Evolutionary conservation across 176 grass and related monocot genomes (phyloP).

Genomic region (Eleusine coracana): DNA sequence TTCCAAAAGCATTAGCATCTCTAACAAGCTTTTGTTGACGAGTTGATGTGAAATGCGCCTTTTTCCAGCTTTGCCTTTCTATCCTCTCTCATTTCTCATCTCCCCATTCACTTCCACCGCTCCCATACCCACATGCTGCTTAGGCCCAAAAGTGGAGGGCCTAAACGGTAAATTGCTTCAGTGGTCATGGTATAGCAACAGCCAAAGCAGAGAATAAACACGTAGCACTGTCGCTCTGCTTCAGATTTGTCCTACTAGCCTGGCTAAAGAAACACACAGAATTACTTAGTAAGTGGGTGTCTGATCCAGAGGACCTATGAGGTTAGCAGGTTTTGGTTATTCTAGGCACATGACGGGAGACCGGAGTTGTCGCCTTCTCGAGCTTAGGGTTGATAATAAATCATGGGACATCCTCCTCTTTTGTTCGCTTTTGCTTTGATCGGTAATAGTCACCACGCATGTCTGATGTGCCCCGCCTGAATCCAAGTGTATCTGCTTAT

Average conservation of each 20-base stretch:
- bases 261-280: slow-evolving; percentile 9
- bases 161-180: slow-evolving; percentile 35
- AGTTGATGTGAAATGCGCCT: slow-evolving; percentile 53
- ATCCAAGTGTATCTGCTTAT: slow-evolving; percentile 27
- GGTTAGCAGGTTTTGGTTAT: slow-evolving; percentile 47
- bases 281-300: slow-evolving; percentile 27
- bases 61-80: slow-evolving; percentile 59
- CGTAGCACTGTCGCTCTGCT: slow-evolving; percentile 7
- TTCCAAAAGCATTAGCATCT: slow-evolving; percentile 62
- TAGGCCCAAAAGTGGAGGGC: slow-evolving; percentile 41
- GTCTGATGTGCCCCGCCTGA: slow-evolving; percentile 36
- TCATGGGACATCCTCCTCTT: slow-evolving; percentile 27
- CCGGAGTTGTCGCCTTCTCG: slow-evolving; percentile 62
- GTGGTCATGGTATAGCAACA: background rate
- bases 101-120: slow-evolving; percentile 31
- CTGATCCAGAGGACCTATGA: slow-evolving; percentile 53
- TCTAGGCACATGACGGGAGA: slow-evolving; percentile 53
- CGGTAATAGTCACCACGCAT: slow-evolving; percentile 39
- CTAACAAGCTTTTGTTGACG: slow-evolving; percentile 75
- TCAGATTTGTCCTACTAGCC: slow-evolving; percentile 75
- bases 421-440: slow-evolving; percentile 40
- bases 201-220: slow-evolving; percentile 49
- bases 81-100: slow-evolving; percentile 51
- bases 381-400: slow-evolving; percentile 61
- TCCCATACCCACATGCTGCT: slow-evolving; percentile 47